Base-by-base conservation (phyloP, 1,139 yeast genomes). In the Taphrina populina region DNA sequence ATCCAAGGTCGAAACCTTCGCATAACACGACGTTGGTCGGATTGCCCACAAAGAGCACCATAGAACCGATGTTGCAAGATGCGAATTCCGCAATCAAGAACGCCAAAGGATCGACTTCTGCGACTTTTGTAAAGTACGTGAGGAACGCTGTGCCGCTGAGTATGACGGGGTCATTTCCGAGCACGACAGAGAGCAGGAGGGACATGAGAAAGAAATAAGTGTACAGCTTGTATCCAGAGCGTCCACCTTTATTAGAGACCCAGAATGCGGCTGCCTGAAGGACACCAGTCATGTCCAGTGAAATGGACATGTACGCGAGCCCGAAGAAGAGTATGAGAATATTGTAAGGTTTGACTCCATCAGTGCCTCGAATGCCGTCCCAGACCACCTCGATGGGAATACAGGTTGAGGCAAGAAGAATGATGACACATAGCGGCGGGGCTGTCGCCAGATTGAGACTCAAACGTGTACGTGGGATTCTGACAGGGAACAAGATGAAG, bases 11-110 rank as follows among this genome's bases (percentile, higher is more conserved):
- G 35, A 54, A 47, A 23, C 54, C 58, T 29, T 54, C 54, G 45
- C 58, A 54, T 13, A 54, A 43, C 11, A 54, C 58, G 10, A 54
- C 47, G 30, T 54, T 54, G 13, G 58, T 54, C 17, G 51, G 47
- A 24, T 54, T 54, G 43, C 58, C 58, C 26, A 47, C 54, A 29
- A 54, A 54, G 19, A 54, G 41, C 11, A 54, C 58, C 58, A 54
- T 54, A 21, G 58, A 54, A 7, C 52, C 54, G 15, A 45, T 36
- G 43, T 54, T 54, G 37, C 54, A 39, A 7, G 54, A 41, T 6
- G 54, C 43, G 29, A 54, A 54, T 21, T 47, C 58, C 23, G 58
- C 49, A 29, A 46, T 41, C 41, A 54, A 52, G 27, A 51, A 54
- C 10, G 54, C 30, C 8, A 54, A 32, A 5, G 53, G 51, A 13